Percentiles rank a stretch among this genome's conserved stretches.
phyloP scores from a whole-genome alignment of 2,329 filamentous ascomycete genomes.

The Aphanoascus verrucosus region DNA sequence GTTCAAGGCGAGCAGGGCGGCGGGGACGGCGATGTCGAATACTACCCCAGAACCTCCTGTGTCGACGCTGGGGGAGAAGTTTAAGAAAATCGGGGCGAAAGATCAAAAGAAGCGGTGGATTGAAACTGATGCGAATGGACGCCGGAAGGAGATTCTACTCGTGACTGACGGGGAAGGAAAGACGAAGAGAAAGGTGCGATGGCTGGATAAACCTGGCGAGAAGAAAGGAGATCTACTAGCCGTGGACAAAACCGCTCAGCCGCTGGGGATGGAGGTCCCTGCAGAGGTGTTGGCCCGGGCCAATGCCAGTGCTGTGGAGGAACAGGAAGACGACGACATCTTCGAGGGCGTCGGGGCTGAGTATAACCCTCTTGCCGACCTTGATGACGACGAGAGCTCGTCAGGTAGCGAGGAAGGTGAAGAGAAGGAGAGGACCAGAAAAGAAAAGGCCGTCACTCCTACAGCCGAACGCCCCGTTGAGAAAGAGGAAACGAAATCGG shows the following conservation, averaged over 20 bases:
- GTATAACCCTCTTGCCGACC: constrained; percentile 49
- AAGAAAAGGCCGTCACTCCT: neutral
- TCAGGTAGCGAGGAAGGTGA: constrained; percentile 30
- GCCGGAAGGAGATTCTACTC: constrained; percentile 48
- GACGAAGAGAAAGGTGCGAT: constrained; percentile 51
- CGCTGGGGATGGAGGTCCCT: constrained; percentile 43
- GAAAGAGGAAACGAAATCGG: neutral
- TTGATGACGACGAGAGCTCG: constrained; percentile 40
- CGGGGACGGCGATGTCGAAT: constrained; percentile 32
- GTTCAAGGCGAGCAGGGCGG: constrained; percentile 44
- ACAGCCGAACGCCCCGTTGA: neutral
- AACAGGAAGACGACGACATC: constrained; percentile 50
- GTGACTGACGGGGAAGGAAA: constrained; percentile 50
- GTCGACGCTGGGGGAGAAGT: constrained; percentile 41
- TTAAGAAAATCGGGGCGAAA: constrained; percentile 43
- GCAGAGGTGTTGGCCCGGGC: constrained; percentile 31
- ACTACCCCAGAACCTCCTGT: constrained; percentile 35
- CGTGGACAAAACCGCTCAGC: constrained; percentile 37
- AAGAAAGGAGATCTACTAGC: constrained; percentile 30
- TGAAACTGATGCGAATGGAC: constrained; percentile 44
- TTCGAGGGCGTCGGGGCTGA: constrained; percentile 50
- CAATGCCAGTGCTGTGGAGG: constrained; percentile 23
- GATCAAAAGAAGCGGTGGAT: constrained; percentile 42
- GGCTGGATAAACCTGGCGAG: constrained; percentile 35
- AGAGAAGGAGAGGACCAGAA: constrained; percentile 20